Percentiles rank a stretch among this genome's conserved stretches.
Conservation (phyloP, 371 early-diverging fungal species). For the Synchytrium microbalum region DNA sequence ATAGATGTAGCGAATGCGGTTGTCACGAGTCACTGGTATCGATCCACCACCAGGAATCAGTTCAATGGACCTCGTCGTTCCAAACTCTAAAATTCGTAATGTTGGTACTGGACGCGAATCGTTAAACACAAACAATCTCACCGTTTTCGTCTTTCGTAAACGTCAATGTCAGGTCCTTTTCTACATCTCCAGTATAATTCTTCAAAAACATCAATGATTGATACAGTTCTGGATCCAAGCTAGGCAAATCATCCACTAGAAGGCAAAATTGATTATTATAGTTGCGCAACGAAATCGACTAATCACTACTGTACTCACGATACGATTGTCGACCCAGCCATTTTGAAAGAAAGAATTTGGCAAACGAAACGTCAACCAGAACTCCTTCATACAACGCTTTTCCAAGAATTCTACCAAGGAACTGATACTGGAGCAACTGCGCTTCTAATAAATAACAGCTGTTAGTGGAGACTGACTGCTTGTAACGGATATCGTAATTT, state of each 20-base stretch:
- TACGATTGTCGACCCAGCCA: slow-evolving; percentile 70
- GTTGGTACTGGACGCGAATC: too few species aligned
- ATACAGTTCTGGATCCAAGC: slow-evolving; percentile 81
- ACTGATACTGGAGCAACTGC: slow-evolving; percentile 67
- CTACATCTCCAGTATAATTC: slow-evolving; percentile 65
- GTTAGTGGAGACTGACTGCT: too few species aligned
- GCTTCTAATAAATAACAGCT: slow-evolving; percentile 23
- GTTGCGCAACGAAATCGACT: background rate
- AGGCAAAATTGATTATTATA: background rate
- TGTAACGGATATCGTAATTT: slow-evolving; percentile 13
- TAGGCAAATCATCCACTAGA: slow-evolving; percentile 78
- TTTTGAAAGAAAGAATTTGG: slow-evolving; percentile 82
- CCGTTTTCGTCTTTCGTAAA: too few species aligned
- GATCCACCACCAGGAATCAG: slow-evolving; percentile 63
- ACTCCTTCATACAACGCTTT: slow-evolving; percentile 93
- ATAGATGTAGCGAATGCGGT: slow-evolving; percentile 69
- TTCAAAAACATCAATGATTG: slow-evolving; percentile 71
- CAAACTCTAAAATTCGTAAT: slow-evolving; percentile 20
- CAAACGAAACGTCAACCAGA: slow-evolving; percentile 85
- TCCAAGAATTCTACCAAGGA: slow-evolving; percentile 85
- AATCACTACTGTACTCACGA: slow-evolving; percentile 36
- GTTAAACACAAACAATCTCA: too few species aligned
- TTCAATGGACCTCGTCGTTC: slow-evolving; percentile 44
- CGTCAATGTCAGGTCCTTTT: slow-evolving; percentile 60
- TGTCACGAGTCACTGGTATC: slow-evolving; percentile 67